Conservation (phyloP, 75 land plant genomes). For the Picea glauca region DNA sequence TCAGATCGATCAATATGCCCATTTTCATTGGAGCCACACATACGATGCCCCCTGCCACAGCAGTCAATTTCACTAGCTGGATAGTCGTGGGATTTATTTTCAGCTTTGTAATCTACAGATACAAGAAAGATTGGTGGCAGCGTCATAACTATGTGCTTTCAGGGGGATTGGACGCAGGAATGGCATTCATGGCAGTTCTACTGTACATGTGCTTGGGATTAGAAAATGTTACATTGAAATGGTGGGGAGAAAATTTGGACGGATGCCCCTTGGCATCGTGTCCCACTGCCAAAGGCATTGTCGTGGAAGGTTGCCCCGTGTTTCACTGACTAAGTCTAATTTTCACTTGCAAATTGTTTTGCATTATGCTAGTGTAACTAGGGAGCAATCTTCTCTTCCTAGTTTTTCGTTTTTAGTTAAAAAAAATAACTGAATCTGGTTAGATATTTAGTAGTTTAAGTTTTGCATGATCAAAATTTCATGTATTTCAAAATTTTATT, state of each 20-base stretch:
- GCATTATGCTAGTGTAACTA: too few species aligned
- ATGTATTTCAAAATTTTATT: too few species aligned
- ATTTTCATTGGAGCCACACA: constrained; percentile 64
- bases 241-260: constrained; percentile 83
- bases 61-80: constrained; percentile 90
- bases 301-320: constrained; percentile 75
- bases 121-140: constrained; percentile 63
- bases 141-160: constrained; percentile 80
- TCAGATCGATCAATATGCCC: constrained; percentile 68
- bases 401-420: too few species aligned
- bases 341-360: too few species aligned
- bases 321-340: constrained; percentile 6
- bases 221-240: constrained; percentile 34
- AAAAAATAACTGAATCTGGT: too few species aligned
- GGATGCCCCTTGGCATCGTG: constrained; percentile 86
- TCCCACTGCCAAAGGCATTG: constrained; percentile 75
- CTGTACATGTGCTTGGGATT: constrained; percentile 50
- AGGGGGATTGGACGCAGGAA: constrained; percentile 86
- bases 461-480: too few species aligned
- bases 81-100: constrained; percentile 60
- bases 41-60: constrained; percentile 76
- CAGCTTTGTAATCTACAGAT: constrained; percentile 55
- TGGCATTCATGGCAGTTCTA: constrained; percentile 80
- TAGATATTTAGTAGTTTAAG: too few species aligned
- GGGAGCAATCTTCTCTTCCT: too few species aligned